Base-by-base conservation (phyloP, 164 flowering plant genomes). In the Vitis cinerea region DNA sequence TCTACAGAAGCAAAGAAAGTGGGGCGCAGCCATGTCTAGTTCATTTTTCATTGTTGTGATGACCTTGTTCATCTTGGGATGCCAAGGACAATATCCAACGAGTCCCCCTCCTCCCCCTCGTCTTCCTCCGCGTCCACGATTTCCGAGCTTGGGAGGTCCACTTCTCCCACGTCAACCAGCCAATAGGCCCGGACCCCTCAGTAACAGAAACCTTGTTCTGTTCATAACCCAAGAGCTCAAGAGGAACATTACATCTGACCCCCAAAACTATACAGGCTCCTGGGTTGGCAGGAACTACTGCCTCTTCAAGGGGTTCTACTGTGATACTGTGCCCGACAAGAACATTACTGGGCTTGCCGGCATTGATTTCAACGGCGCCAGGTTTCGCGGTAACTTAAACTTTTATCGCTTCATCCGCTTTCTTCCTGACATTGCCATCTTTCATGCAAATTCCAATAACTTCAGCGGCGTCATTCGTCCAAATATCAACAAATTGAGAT, bases 401-500 rank as follows among this genome's bases (percentile, higher is more conserved):
- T 48, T 71, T 13, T 56, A 55, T 13, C 54, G 75, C 55, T 78
- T 76, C 72, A 50, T 85, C 51, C 62, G 64, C 8, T 10, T 29
- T 9, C 74, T 85, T 30, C 76, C 75, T 0, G 84, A 81, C 54
- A 58, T 83, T 10, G 86, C 83, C 2, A 30, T 84, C 63, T 81
- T 84, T 72, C 86, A 84, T 58, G 83, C 83, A 65, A 84, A 84
- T 50, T 64, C 83, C 65, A 84, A 84, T 79, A 65, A 72, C 61
- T 82, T 84, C 51, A 10, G 66, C 19, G 84, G 84, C 19, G 2
- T 13, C 15, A 49, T 79, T 30, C 10, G 74, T 0, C 9, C 67
- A 2, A 72, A 52, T 8, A 63, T 84, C 27, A 10, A 61, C 61
- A 47, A 64, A 9, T 81, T 84, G 10, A 75, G 29, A 1, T 79